phyloP scores from a whole-genome alignment of 2,329 filamentous ascomycete genomes.

The Colletotrichum tofieldiae region DNA sequence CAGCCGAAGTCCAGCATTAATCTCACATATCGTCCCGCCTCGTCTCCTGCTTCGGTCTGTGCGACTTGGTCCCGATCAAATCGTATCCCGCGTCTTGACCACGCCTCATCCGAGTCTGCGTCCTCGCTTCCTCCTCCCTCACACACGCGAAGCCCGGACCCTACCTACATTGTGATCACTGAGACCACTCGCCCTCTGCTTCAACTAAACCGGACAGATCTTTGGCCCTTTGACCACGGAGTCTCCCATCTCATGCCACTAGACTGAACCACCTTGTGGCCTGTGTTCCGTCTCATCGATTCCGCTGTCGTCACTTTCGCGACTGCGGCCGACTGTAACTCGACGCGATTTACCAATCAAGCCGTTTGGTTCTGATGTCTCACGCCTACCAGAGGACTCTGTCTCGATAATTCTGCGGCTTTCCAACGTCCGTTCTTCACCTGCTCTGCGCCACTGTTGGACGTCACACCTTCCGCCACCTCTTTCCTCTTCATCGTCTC shows the following conservation, averaged over 20 bases:
- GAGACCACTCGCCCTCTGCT: neutral
- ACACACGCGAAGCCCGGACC: conserved; percentile 1
- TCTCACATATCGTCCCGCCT: conserved; percentile 39
- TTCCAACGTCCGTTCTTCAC: neutral
- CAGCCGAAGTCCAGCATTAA: conserved; percentile 28
- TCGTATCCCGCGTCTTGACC: conserved; percentile 21
- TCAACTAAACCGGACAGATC: neutral
- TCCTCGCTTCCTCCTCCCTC: neutral
- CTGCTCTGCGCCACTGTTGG: neutral
- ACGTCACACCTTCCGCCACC: neutral
- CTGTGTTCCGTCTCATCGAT: conserved; percentile 33
- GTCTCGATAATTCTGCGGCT: conserved; percentile 3
- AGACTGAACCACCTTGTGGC: neutral
- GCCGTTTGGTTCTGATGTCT: conserved; percentile 37
- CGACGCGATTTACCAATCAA: conserved; percentile 34
- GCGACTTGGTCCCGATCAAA: conserved; percentile 28
- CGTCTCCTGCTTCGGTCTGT: conserved; percentile 39
- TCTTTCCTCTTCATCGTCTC: conserved; percentile 1
- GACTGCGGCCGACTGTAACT: conserved; percentile 8
- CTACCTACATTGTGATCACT: conserved; percentile 25
- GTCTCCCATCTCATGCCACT: conserved; percentile 12
- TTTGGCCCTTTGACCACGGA: conserved; percentile 3
- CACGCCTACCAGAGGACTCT: conserved; percentile 23
- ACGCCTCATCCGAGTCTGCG: conserved; percentile 3
- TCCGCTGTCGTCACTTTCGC: conserved; percentile 15